Evolutionary conservation across 1,284 basidiomycete genomes (phyloP).

Genomic region (Thecaphora thlaspeos): DNA sequence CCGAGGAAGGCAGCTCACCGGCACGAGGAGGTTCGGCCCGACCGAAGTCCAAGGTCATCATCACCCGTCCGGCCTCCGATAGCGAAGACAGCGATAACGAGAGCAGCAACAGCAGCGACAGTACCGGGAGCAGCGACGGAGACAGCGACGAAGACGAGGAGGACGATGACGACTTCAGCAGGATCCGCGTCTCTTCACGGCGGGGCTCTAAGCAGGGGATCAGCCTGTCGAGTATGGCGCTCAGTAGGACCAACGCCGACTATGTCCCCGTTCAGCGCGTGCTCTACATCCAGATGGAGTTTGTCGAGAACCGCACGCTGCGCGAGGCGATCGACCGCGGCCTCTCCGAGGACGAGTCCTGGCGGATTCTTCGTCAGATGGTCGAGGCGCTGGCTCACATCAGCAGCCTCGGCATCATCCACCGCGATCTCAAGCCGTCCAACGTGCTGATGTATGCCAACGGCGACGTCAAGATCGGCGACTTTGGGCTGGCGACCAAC

Average conservation of each 20-base stretch:
- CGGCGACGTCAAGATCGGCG: slow-evolving; percentile 89
- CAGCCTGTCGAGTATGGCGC: slow-evolving; percentile 15
- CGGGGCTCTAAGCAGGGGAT: slow-evolving; percentile 20
- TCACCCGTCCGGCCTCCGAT: slow-evolving; percentile 12
- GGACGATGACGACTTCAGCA: slow-evolving; percentile 29
- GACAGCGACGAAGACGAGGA: slow-evolving; percentile 12
- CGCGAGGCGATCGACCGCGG: slow-evolving; percentile 55
- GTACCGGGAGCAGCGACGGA: slow-evolving; percentile 2
- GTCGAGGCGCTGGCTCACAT: slow-evolving; percentile 83
- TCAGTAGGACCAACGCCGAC: slow-evolving; percentile 2
- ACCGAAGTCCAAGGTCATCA: slow-evolving; percentile 5
- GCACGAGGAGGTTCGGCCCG: slow-evolving; percentile 7
- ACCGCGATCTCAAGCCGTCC: slow-evolving; percentile 67
- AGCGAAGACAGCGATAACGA: slow-evolving; percentile 12
- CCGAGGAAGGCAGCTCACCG: slow-evolving; percentile 54
- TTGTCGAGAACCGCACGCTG: slow-evolving; percentile 55
- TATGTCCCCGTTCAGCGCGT: slow-evolving; percentile 63
- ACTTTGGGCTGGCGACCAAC: slow-evolving; percentile 76
- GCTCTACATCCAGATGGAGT: slow-evolving; percentile 83
- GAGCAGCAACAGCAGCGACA: slow-evolving; percentile 3
- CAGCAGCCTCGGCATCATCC: slow-evolving; percentile 80
- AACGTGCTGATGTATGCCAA: slow-evolving; percentile 59
- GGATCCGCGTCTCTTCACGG: slow-evolving; percentile 24
- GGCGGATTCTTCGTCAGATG: slow-evolving; percentile 88
- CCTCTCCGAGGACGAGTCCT: slow-evolving; percentile 67